A percentile compares a stretch with the other conserved stretches of the same genome.
These are phyloP conservation scores for Phytophthora sp. DNA, from an alignment of 352 stramenopile species.

Conservation along the genomic window DNA sequence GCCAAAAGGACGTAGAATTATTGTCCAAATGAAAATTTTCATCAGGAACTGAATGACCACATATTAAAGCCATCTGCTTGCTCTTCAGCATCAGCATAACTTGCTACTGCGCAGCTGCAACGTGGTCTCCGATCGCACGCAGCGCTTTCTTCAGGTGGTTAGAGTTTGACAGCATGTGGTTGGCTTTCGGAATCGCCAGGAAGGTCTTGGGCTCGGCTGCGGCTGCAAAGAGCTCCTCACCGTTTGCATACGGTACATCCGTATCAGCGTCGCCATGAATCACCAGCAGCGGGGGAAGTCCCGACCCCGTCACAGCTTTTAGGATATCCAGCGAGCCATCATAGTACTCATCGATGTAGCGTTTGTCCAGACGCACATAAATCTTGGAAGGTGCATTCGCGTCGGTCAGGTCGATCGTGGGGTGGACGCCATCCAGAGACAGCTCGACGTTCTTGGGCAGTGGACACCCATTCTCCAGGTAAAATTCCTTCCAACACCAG, in stretches of 20 bases:
- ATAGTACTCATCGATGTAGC: constrained; percentile 64
- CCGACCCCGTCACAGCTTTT: constrained; percentile 27
- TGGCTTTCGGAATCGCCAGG: constrained; percentile 59
- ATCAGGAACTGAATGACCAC: neutral
- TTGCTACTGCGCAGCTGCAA: constrained; percentile 9
- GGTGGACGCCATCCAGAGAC: constrained; percentile 48
- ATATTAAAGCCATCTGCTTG: neutral
- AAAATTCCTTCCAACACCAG: constrained; percentile 80
- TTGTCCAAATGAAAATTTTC: neutral
- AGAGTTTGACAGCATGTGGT: constrained; percentile 78
- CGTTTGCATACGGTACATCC: constrained; percentile 61
- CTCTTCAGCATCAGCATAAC: neutral
- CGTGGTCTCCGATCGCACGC: constrained; percentile 50
- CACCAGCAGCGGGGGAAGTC: constrained; percentile 54
- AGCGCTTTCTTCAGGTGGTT: constrained; percentile 78
- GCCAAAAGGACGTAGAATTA: too few relatives aligned
- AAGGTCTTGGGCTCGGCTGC: constrained; percentile 67
- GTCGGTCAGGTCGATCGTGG: constrained; percentile 23
- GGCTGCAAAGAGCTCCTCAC: constrained; percentile 58
- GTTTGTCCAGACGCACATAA: constrained; percentile 51
- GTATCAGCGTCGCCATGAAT: constrained; percentile 72
- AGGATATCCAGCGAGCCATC: constrained; percentile 54
- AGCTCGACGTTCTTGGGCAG: constrained; percentile 44
- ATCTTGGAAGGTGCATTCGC: constrained; percentile 47
- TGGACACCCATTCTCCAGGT: constrained; percentile 51